These are phyloP conservation scores for Vigna hirtella DNA, from an alignment of 306 rosid genomes.

Conservation along the genomic window DNA sequence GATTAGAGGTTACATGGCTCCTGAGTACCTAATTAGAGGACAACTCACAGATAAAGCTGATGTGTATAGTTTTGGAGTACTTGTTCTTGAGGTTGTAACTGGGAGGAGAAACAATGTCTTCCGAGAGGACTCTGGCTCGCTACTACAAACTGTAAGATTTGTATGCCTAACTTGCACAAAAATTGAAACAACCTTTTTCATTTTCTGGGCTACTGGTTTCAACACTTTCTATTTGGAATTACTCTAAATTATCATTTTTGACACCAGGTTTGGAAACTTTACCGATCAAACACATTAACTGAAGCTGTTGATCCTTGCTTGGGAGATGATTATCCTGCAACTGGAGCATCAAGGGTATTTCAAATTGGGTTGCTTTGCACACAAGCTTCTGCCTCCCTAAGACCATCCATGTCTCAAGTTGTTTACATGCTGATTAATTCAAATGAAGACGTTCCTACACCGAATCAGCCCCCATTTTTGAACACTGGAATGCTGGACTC, in stretches of 20 bases:
- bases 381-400: constrained; percentile 72
- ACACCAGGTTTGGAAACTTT: constrained; percentile 74
- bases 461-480: constrained; percentile 83
- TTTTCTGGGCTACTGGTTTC: neutral
- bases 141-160: constrained; percentile 70
- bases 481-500: constrained; percentile 54
- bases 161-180: neutral
- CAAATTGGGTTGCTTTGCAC: constrained; percentile 83
- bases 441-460: constrained; percentile 54
- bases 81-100: constrained; percentile 79
- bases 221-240: neutral
- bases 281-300: constrained; percentile 51
- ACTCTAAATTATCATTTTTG: constrained; percentile 8
- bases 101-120: constrained; percentile 76
- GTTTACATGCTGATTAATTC: constrained; percentile 59
- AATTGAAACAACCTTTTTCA: constrained; percentile 13
- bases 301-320: constrained; percentile 68
- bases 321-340: constrained; percentile 56
- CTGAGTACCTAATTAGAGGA: constrained; percentile 86
- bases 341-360: constrained; percentile 59
- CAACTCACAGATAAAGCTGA: constrained; percentile 91
- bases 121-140: constrained; percentile 65
- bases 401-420: constrained; percentile 78
- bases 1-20: constrained; percentile 91
- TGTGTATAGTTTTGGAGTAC: constrained; percentile 80